Evolutionary conservation across 129 eudicot genomes (phyloP), one percentile per base, ranked within the genome.

Genomic region (Pulicaria dysenterica): DNA sequence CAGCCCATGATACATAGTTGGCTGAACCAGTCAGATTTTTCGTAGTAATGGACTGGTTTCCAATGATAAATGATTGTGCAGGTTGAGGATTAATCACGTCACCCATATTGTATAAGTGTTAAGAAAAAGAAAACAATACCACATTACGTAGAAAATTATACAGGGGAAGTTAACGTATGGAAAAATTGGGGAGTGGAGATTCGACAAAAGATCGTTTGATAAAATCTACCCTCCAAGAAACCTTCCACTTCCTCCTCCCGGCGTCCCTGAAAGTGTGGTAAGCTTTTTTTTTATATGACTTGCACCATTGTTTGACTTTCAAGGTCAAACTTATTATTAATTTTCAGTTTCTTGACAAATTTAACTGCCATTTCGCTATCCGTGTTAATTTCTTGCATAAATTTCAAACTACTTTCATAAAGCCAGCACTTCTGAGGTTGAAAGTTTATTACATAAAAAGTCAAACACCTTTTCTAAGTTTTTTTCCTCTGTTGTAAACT

Each of bases 191-290:
- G 95, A 95, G 75, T 95, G 99, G 99, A 87, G 99, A 84, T 95
- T 95, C 54, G 99, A 95, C 96, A 95, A 95, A 76, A 83, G 99
- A 85, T 95, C 97, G 16, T 95, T 80, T 47, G 85, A 72, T 77
- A 62, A 16, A 37, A 46, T 75, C 36, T 87, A 84, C 85, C 99
- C 97, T 79, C 99, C 99, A 45, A 86, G 65, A 80, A 91, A 95
- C 83, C 97, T 95, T 62, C 73, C 97, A 43, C 71, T 95, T 77
- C 99, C 99, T 16, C 99, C 99, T 56, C 96, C 97, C 12, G 97
- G 97, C 53, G 99, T 95, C 58, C 96, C 99, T 6, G 97, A 88
- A 76, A 95, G 99, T 73, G 99, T 95, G 97, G 99, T 91, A 95
- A 57, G 87, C 44, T 66, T 70, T 58, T n/a, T n/a, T 63, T 7